Conservation (phyloP, 768 basidiomycete genomes). For the Amanita polypyramis region DNA sequence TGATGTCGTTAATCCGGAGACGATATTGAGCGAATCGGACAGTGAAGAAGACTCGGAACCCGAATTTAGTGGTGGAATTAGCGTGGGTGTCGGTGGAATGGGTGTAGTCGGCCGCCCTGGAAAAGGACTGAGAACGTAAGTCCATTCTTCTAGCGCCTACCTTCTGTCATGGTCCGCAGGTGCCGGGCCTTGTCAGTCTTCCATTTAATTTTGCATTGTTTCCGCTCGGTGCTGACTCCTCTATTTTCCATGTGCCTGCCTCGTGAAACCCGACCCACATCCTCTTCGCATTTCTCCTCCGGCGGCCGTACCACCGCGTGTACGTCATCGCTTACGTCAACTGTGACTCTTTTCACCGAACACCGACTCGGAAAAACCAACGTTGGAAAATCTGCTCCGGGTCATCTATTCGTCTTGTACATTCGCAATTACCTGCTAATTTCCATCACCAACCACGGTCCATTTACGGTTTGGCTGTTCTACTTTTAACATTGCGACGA, state of each 20-base stretch:
- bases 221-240: constrained; percentile 6
- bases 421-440: not conserved
- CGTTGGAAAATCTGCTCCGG: not conserved
- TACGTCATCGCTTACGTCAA: constrained; percentile 1
- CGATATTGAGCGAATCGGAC: constrained; percentile 23
- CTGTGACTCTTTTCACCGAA: not conserved
- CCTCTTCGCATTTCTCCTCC: too few relatives aligned
- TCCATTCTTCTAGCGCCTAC: constrained; percentile 4
- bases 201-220: not conserved
- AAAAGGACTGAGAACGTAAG: constrained; percentile 28
- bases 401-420: not conserved
- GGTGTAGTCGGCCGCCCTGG: constrained; percentile 24
- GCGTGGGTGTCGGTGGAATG: constrained; percentile 36
- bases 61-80: constrained; percentile 27
- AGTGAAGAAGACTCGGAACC: constrained; percentile 29
- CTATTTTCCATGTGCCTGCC: not conserved
- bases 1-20: constrained; percentile 11
- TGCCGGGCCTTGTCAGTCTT: not conserved
- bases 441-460: too few relatives aligned
- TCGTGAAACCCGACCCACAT: not conserved
- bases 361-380: too few relatives aligned
- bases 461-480: not conserved
- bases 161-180: not conserved
- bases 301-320: too few relatives aligned
- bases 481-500: not conserved